Evolutionary conservation across 2,329 filamentous ascomycete species (phyloP), one percentile per base, ranked within the genome.

Genomic region (Fusarium sarcochroum): DNA sequence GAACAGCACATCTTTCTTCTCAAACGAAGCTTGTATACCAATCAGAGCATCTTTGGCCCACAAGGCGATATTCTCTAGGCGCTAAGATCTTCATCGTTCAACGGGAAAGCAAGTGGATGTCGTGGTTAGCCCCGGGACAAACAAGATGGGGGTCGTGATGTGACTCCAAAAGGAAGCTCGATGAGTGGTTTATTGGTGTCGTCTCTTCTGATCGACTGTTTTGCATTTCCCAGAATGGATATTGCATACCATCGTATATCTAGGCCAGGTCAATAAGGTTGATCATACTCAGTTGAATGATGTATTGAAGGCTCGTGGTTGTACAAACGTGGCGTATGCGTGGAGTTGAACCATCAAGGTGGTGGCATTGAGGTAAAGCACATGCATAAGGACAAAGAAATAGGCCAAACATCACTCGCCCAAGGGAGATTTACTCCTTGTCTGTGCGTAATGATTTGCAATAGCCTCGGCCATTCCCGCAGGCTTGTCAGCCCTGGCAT

Each of bases 341-440:
- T 30, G 27, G 30, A 23, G 21, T 30, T 47, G 20, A 9, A 20
- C 66, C 56, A 69, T 69, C 66, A 69, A 47, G 66, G 66, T 69
- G 32, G 15, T 18, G 21, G 15, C 14, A 60, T 34, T 32, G 8
- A 44, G 8, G 51, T 30, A 23, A 23, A 41, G 23, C 7, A 20
- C 18, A 40, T 27, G 45, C 13, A 48, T 34, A 15, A n/a, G 13
- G 13, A 17, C 14, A 23, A 17, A 8, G 5, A 18, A 10, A 44
- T 44, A 15, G 25, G 21, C 2, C 9, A 30, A 2, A 2, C 21
- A 3, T 14, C 2, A 6, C 2, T 44, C 5, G 4, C 6, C 2
- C 4, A 7, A 34, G 38, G 37, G 34, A 18, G 4, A 13, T 30
- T 27, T 27, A 3, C 20, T 42, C 6, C 54, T 13, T 17, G 4